Base-by-base conservation (phyloP, 176 grass and related monocot species). In the Phoenix roebelenii region DNA sequence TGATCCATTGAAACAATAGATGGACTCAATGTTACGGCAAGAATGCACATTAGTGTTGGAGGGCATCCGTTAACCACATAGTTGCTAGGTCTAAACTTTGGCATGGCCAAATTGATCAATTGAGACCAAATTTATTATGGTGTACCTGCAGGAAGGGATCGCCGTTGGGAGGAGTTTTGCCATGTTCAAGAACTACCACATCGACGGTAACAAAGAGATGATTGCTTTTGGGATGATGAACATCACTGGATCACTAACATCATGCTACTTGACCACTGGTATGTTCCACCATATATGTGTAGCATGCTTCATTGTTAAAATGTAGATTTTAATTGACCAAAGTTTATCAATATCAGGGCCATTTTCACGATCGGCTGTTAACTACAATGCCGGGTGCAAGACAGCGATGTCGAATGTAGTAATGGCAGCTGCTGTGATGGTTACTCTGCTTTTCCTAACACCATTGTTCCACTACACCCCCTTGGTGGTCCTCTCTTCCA, bases 161-260 rank as follows among this genome's bases (percentile, higher is more conserved):
- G 92, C 92, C 0, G 92, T 97, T 0, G 92, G 92, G 9, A 69
- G 92, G 70, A 97, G 84, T 62, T 97, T 97, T 23, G 81, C 92
- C 50, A 91, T 91, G 87, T 88, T 88, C 82, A 97, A 97, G 75
- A 97, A 91, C 63, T 97, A 97, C 76, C 79, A 97, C 61, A 91
- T 97, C 15, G 92, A 97, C 19, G 92, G 92, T 35, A 97, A 97
- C 83, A 97, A 97, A 77, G 92, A 97, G 70, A 97, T 97, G 92
- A 88, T 91, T 18, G 92, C 92, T 16, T 61, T 97, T 5, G 92
- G 92, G 9, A 78, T 77, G 4, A 97, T 97, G 92, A 97, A 97
- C 72, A 83, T 97, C 3, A 63, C 78, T 16, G 92, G 92, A 20
- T 97, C 92, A 5, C 72, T 91, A 19, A 91, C 92, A 16, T 97